A percentile compares a stretch with the other conserved stretches of the same genome.
Evolutionary conservation across 148 eudicot species (phyloP).

Genomic region (Gaultheria prostrata): DNA sequence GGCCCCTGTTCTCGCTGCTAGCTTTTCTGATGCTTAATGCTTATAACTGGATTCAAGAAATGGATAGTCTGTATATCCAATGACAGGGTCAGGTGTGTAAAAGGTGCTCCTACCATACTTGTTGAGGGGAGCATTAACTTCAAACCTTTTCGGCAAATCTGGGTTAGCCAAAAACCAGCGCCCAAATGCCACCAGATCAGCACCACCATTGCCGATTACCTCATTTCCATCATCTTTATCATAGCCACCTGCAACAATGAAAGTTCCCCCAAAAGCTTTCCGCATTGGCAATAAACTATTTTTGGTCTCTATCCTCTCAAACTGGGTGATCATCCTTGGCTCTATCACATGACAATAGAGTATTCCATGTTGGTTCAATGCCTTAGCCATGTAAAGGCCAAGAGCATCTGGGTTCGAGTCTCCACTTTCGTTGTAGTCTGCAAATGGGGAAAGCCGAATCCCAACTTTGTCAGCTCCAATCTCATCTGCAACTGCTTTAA

Average conservation of each 20-base stretch:
- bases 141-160: constrained; percentile 23
- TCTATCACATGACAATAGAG: constrained; percentile 27
- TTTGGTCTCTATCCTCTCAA: not conserved
- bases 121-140: constrained; percentile 29
- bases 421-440: not conserved
- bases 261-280: not conserved
- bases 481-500: constrained; percentile 25
- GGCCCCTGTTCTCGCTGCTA: not conserved
- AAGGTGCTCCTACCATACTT: constrained; percentile 25
- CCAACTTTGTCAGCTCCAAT: constrained; percentile 33
- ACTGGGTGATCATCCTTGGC: constrained; percentile 18
- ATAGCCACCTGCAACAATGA: not conserved
- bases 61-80: constrained; percentile 38
- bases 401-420: constrained; percentile 10
- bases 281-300: constrained; percentile 6
- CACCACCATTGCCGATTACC: not conserved
- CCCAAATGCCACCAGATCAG: not conserved
- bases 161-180: constrained; percentile 17
- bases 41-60: not conserved
- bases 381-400: constrained; percentile 26
- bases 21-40: not conserved
- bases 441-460: constrained; percentile 24
- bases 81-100: constrained; percentile 20
- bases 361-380: constrained; percentile 16
- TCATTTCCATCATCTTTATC: not conserved